A percentile compares a stretch with the other conserved stretches of the same genome.
These are phyloP conservation scores for Ogataea paraovalis DNA, from an alignment of 805 yeast species.

Conservation along the genomic window DNA sequence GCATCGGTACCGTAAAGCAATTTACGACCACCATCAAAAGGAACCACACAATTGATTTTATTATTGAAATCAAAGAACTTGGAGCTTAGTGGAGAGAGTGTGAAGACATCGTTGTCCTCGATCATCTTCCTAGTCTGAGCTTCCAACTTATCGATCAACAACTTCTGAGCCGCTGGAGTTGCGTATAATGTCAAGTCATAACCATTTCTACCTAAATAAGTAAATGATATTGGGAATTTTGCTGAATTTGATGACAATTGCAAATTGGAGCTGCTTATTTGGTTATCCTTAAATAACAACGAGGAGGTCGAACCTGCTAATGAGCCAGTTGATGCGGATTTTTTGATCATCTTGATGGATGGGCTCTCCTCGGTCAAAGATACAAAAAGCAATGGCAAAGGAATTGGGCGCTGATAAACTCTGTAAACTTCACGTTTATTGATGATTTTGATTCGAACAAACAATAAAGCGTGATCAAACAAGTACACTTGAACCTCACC, in stretches of 20 bases:
- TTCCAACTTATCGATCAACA: conserved; percentile 73
- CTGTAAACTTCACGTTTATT: conserved; percentile 89
- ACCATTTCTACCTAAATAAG: conserved; percentile 51
- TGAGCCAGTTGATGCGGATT: conserved; percentile 35
- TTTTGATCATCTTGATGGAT: conserved; percentile 43
- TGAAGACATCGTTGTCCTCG: conserved; percentile 72
- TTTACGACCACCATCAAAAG: conserved; percentile 92
- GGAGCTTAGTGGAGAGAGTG: conserved; percentile 69
- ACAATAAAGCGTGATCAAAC: conserved; percentile 81
- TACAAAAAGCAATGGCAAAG: conserved; percentile 68
- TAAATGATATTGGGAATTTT: conserved; percentile 47
- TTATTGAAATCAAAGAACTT: conserved; percentile 70
- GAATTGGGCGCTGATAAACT: conserved; percentile 86
- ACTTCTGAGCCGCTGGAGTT: conserved; percentile 65
- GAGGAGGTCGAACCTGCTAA: conserved; percentile 30
- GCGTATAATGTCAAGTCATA: conserved; percentile 52
- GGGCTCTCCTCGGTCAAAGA: conserved; percentile 80
- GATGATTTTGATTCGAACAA: conserved; percentile 80
- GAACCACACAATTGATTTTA: conserved; percentile 85
- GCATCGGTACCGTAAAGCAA: conserved; percentile 86
- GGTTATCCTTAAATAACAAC: conserved; percentile 21
- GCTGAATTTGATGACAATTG: conserved; percentile 24
- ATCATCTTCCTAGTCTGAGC: conserved; percentile 74
- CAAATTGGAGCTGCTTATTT: conserved; percentile 11
- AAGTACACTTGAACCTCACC: conserved; percentile 83